Base-by-base conservation (phyloP, 192 early-diverging fungal species). In the Funneliformis geosporum region DNA sequence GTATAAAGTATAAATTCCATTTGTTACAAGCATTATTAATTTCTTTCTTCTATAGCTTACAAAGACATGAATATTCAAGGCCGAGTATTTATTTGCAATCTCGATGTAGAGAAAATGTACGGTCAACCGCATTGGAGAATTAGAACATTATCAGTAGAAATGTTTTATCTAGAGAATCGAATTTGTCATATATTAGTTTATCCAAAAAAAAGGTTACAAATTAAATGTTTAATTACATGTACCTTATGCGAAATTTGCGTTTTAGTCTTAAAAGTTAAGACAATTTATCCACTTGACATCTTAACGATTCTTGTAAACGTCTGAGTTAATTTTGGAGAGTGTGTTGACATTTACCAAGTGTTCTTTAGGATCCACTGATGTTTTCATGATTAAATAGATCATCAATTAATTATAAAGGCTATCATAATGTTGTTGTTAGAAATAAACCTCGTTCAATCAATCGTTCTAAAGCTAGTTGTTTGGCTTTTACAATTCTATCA, bases 91-190 rank as follows among this genome's bases (percentile, higher is more conserved):
- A n/a, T n/a, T n/a, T n/a, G n/a, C n/a, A n/a, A n/a, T n/a, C n/a
- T n/a, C n/a, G n/a, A n/a, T n/a, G n/a, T n/a, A n/a, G n/a, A n/a
- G n/a, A n/a, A n/a, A n/a, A n/a, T n/a, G n/a, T n/a, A n/a, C n/a
- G n/a, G n/a, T n/a, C n/a, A n/a, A n/a, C n/a, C 70, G 5, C 79
- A 80, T 25, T 80, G 79, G 2, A 80, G 47, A 59, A 80, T 33
- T 23, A 80, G 68, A 10, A 75, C 28, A 6, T 80, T 27, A 73
- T 80, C 25, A 7, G 18, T 25, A 80, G 43, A 80, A 80, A 60
- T 74, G 70, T 16, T 73, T 70, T 33, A 73, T 27, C 27, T 47
- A 47, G 10, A 47, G 11, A 10, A 12, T 10, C 9, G 33, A 33
- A 33, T 33, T 33, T 33, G 33, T 33, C 33, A 33, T 33, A 33